Evolutionary conservation across 1,284 basidiomycete genomes (phyloP).

Genomic region (Abortiporus biennis): DNA sequence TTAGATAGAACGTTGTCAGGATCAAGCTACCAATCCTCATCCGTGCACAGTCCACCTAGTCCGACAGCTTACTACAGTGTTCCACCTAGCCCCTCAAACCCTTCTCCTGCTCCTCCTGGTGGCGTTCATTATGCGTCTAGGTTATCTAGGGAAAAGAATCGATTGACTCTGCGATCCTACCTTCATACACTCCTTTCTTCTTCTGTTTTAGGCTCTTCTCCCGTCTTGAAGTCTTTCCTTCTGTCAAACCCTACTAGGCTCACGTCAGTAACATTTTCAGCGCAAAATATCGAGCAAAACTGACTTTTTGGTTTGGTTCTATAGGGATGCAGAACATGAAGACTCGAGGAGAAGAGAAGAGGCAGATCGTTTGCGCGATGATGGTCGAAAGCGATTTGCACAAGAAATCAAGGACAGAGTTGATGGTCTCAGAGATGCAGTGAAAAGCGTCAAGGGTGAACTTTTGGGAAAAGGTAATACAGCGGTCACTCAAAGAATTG

Average conservation of each 20-base stretch:
- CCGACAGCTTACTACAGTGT: constrained; percentile 9
- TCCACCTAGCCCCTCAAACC: background rate
- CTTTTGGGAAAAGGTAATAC: constrained; percentile 71
- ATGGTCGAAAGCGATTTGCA: constrained; percentile 82
- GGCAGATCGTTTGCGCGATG: constrained; percentile 85
- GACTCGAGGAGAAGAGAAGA: constrained; percentile 83
- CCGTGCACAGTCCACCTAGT: constrained; percentile 14
- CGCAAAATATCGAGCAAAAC: background rate
- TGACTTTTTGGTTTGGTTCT: background rate
- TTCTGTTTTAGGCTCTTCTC: constrained; percentile 74
- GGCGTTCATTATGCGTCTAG: constrained; percentile 27
- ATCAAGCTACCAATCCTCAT: constrained; percentile 19
- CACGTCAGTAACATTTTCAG: constrained; percentile 25
- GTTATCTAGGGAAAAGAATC: constrained; percentile 89
- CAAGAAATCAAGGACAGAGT: constrained; percentile 85
- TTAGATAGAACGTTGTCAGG: constrained; percentile 13
- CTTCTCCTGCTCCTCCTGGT: constrained; percentile 1
- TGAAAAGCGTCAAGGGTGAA: constrained; percentile 89
- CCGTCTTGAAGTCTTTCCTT: constrained; percentile 84
- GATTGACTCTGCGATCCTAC: constrained; percentile 91
- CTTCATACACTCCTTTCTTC: constrained; percentile 77
- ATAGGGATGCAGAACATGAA: constrained; percentile 58
- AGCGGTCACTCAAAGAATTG: background rate
- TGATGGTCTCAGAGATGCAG: constrained; percentile 79
- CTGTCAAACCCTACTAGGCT: constrained; percentile 73